Evolutionary conservation across 106 monocot species (phyloP).

Genomic region (Dendrobium huoshanense): DNA sequence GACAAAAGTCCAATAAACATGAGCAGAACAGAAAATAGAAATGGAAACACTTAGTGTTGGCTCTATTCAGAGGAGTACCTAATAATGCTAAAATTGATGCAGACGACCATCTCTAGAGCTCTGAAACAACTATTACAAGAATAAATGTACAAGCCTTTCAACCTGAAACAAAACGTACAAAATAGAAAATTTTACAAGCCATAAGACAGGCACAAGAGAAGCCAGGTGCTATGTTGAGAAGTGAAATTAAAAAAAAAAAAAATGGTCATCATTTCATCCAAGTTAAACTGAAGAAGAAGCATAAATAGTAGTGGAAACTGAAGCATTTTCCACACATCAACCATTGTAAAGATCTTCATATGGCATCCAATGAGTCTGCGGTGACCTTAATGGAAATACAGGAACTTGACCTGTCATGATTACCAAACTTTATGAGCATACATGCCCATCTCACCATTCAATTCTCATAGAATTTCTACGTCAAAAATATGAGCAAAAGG

Average conservation of each 20-base stretch:
- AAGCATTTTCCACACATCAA: slow-evolving; percentile 13
- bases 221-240: slow-evolving; percentile 26
- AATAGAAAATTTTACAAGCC: slow-evolving; percentile 22
- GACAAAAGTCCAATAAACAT: not conserved
- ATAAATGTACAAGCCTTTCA: slow-evolving; percentile 14
- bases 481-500: not conserved
- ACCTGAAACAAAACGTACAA: slow-evolving; percentile 22
- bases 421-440: slow-evolving; percentile 8
- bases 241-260: not conserved
- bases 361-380: slow-evolving; percentile 23
- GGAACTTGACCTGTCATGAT: slow-evolving; percentile 10
- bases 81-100: slow-evolving; percentile 4
- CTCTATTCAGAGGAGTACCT: slow-evolving; percentile 1
- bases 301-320: slow-evolving; percentile 14
- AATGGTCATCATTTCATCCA: slow-evolving; percentile 14
- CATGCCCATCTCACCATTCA: not conserved
- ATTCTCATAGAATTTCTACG: not conserved
- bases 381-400: slow-evolving; percentile 39
- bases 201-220: slow-evolving; percentile 1
- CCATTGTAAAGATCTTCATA: slow-evolving; percentile 12
- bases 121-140: slow-evolving; percentile 10
- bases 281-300: slow-evolving; percentile 16
- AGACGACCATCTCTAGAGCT: slow-evolving; percentile 5
- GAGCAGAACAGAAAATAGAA: not conserved
- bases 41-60: not conserved